These are phyloP conservation scores for Cutaneotrichosporon curvatum DNA, from an alignment of 1,284 basidiomycete species.

Conservation along the genomic window DNA sequence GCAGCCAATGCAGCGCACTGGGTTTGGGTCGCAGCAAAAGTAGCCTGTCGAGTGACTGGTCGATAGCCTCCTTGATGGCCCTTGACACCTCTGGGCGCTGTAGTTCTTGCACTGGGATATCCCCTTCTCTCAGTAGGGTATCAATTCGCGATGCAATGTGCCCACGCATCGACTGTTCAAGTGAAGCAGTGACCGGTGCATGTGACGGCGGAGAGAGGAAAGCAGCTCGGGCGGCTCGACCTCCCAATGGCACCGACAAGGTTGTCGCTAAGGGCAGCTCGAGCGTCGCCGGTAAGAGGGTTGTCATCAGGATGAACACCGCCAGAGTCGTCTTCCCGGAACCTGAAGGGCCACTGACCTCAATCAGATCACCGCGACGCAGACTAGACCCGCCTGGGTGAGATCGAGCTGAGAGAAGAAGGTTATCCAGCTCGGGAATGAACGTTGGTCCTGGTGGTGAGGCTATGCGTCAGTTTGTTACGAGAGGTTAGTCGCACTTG, in stretches of 20 bases:
- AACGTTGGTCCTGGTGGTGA: slow-evolving; percentile 40
- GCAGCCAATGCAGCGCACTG: slow-evolving; percentile 11
- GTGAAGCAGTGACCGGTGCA: slow-evolving; percentile 11
- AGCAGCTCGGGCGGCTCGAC: slow-evolving; percentile 11
- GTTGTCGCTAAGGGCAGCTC: slow-evolving; percentile 2
- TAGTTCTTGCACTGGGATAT: no score
- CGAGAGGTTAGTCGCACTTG: slow-evolving; percentile 15
- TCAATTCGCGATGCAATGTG: slow-evolving; percentile 23
- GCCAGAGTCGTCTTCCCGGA: slow-evolving; percentile 30
- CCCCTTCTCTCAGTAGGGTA: not conserved
- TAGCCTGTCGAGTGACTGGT: not conserved
- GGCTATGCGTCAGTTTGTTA: slow-evolving; percentile 17
- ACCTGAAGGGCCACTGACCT: slow-evolving; percentile 39
- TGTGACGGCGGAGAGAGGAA: slow-evolving; percentile 29
- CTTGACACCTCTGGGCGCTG: no score
- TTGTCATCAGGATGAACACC: slow-evolving; percentile 27
- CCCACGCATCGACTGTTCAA: slow-evolving; percentile 21
- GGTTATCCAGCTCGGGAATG: slow-evolving; percentile 32
- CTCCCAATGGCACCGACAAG: no score
- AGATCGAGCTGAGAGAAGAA: slow-evolving; percentile 24
- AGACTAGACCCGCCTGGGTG: slow-evolving; percentile 31
- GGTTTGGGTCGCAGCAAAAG: not conserved
- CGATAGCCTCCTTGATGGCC: not conserved
- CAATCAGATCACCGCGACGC: slow-evolving; percentile 42
- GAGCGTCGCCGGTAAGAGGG: slow-evolving; percentile 24